Evolutionary conservation across 441 rosid species (phyloP).

Genomic region (Populus hybrid): DNA sequence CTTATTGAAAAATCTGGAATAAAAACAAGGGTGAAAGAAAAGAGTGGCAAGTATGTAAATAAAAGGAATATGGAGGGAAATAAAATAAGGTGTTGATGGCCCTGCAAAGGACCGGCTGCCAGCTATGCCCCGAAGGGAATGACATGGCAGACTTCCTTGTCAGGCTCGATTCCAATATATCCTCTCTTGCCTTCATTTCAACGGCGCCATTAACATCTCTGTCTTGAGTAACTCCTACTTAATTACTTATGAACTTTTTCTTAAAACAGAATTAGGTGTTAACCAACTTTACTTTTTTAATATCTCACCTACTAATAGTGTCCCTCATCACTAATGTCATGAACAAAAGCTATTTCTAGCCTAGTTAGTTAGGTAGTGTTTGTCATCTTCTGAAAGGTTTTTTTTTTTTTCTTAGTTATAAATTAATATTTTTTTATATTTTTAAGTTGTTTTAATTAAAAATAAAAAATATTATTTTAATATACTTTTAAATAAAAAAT

Average conservation of each 20-base stretch:
- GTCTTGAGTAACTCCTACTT: not conserved
- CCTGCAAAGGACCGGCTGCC: not conserved
- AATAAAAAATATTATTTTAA: no score
- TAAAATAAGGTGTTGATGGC: not conserved
- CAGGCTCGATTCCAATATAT: not conserved
- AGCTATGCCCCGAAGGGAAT: not conserved
- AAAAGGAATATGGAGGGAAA: not conserved
- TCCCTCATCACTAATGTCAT: not conserved
- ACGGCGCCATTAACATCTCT: not conserved
- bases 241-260: not conserved
- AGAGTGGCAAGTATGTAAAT: not conserved
- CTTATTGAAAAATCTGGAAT: no score
- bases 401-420: no score
- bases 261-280: not conserved
- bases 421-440: no score
- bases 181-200: not conserved
- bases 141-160: not conserved
- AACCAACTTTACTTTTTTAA: not conserved
- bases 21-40: no score
- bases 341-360: not conserved
- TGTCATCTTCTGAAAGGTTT: no score
- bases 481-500: no score
- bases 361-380: not conserved
- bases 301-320: not conserved
- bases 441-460: no score